Percentiles rank a stretch among this genome's conserved stretches.
phyloP scores from a whole-genome alignment of 2,329 filamentous ascomycete species.

The Knufia fluminis region DNA sequence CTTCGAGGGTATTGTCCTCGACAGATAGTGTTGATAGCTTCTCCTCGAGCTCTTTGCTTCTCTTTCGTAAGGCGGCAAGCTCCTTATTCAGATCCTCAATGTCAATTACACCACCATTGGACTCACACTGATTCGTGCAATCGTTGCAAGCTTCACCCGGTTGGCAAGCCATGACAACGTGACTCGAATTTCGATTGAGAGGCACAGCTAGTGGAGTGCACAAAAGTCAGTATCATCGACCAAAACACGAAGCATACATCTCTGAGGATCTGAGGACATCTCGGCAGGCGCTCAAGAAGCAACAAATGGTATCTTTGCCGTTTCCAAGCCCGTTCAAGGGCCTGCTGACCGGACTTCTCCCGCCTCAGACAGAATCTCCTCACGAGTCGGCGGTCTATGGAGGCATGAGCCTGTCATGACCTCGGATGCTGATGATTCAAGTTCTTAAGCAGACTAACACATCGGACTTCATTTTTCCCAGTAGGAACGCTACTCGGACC shows the following conservation, averaged over 20 bases:
- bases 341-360: background rate
- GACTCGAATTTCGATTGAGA: no score
- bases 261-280: background rate
- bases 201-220: no score
- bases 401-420: background rate
- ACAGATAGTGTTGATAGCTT: conserved; percentile 26
- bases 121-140: conserved; percentile 1
- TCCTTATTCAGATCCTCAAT: conserved; percentile 36
- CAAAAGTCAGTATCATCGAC: no score
- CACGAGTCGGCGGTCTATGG: background rate
- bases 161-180: conserved; percentile 1
- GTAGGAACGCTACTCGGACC: no score
- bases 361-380: background rate
- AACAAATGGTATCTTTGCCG: background rate
- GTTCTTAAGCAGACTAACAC: no score
- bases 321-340: background rate
- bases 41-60: conserved; percentile 31
- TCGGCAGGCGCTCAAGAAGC: background rate
- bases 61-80: conserved; percentile 30
- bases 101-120: conserved; percentile 1
- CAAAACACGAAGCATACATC: background rate
- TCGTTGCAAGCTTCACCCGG: conserved; percentile 5
- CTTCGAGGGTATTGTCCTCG: conserved; percentile 10
- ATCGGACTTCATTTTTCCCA: no score
- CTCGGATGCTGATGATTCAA: background rate